Evolutionary conservation across 495 filamentous ascomycete genomes (phyloP).

Genomic region (Trichoderma virens): DNA sequence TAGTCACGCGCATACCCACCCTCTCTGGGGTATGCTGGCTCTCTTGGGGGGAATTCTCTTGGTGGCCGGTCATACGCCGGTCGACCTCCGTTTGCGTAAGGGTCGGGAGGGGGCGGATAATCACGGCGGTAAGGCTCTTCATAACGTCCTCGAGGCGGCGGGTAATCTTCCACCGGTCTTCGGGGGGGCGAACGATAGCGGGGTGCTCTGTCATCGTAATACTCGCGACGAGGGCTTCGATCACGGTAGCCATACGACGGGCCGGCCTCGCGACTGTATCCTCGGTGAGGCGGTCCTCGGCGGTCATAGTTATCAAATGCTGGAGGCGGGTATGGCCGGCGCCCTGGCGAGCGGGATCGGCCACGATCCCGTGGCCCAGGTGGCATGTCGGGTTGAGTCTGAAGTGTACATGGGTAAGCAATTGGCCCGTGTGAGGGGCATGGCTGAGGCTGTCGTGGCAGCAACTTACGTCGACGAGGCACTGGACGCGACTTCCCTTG

Average conservation of each 20-base stretch:
- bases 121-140: slow-evolving; percentile 58
- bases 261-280: slow-evolving; percentile 57
- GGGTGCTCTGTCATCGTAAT: slow-evolving; percentile 70
- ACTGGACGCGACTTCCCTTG: slow-evolving; percentile 76
- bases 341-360: slow-evolving; percentile 58
- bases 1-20: slow-evolving; percentile 39
- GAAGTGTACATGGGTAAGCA: slow-evolving; percentile 14
- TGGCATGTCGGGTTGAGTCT: slow-evolving; percentile 58
- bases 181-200: slow-evolving; percentile 70
- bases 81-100: slow-evolving; percentile 53
- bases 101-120: slow-evolving; percentile 46
- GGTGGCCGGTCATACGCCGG: slow-evolving; percentile 50
- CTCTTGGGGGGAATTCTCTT: slow-evolving; percentile 44
- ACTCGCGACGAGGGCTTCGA: slow-evolving; percentile 69
- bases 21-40: slow-evolving; percentile 41
- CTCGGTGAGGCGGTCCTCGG: slow-evolving; percentile 65
- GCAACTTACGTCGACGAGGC: slow-evolving; percentile 70
- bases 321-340: slow-evolving; percentile 56
- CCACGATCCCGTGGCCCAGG: slow-evolving; percentile 61
- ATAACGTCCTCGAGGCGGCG: slow-evolving; percentile 52
- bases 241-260: slow-evolving; percentile 74
- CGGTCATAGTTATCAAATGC: slow-evolving; percentile 63
- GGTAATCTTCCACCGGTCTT: slow-evolving; percentile 71
- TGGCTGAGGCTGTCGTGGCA: neutral
- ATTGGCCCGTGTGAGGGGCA: slow-evolving; percentile 1